Evolutionary conservation across 495 filamentous ascomycete genomes (phyloP).

Genomic region (Recurvomyces mirabilis): DNA sequence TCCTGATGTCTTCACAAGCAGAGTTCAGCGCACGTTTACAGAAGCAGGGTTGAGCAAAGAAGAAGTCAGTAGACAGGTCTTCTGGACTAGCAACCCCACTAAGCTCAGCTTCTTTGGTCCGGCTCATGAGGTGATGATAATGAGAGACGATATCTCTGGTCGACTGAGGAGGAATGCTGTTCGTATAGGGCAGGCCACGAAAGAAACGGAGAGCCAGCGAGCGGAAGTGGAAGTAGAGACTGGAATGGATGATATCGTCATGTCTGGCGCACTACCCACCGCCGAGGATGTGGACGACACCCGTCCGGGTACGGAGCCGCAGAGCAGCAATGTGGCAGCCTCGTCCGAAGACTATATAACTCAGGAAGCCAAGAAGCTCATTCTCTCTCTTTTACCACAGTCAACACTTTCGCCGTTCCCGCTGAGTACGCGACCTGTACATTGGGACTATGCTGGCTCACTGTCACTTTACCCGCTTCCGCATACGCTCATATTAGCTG

Average conservation of each 20-base stretch:
- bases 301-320: background rate
- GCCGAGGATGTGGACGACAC: conserved; percentile 11
- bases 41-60: conserved; percentile 36
- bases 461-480: conserved; percentile 81
- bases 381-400: conserved; percentile 90
- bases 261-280: conserved; percentile 16
- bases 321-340: background rate
- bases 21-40: conserved; percentile 66
- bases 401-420: conserved; percentile 80
- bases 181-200: conserved; percentile 32
- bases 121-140: conserved; percentile 70
- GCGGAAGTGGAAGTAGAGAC: background rate
- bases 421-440: conserved; percentile 57
- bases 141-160: conserved; percentile 73
- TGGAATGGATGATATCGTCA: conserved; percentile 7
- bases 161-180: conserved; percentile 66
- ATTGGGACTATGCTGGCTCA: conserved; percentile 75
- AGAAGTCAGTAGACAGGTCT: conserved; percentile 47
- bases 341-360: conserved; percentile 24
- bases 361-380: conserved; percentile 57
- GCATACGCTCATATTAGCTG: conserved; percentile 67
- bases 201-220: background rate
- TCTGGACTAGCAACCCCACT: conserved; percentile 82
- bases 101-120: conserved; percentile 74
- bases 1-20: conserved; percentile 76